phyloP scores from a whole-genome alignment of 805 yeast species.

The Wickerhamomyces hampshirensis region DNA sequence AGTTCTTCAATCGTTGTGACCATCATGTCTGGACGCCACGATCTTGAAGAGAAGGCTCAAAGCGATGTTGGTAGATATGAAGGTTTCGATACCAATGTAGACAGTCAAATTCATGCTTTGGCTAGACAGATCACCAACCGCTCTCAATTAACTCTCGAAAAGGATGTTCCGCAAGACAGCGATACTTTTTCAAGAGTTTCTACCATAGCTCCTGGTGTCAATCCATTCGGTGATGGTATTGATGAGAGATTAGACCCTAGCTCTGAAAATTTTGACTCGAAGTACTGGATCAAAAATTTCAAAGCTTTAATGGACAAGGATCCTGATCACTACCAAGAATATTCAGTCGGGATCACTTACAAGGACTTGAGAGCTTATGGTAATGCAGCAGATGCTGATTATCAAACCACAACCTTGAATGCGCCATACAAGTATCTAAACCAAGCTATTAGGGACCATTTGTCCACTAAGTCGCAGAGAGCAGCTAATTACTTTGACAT shows the following conservation, averaged over 20 bases:
- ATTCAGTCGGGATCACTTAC: constrained; percentile 54
- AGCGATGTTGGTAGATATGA: constrained; percentile 3
- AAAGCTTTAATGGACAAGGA: constrained; percentile 46
- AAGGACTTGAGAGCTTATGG: constrained; percentile 60
- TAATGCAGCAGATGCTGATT: constrained; percentile 53
- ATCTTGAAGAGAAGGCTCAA: too few species aligned
- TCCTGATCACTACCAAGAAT: constrained; percentile 55
- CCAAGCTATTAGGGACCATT: constrained; percentile 10
- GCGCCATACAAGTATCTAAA: constrained; percentile 24
- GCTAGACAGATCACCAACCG: constrained; percentile 28
- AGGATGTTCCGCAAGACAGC: constrained; percentile 1
- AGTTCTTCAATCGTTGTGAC: too few species aligned
- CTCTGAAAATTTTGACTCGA: constrained; percentile 47
- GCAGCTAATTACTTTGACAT: constrained; percentile 35
- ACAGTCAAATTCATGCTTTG: constrained; percentile 3
- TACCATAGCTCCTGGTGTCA: constrained; percentile 33
- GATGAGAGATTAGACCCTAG: constrained; percentile 56
- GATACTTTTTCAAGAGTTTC: constrained; percentile 17
- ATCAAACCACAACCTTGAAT: constrained; percentile 57
- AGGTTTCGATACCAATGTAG: constrained; percentile 1
- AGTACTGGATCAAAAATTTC: constrained; percentile 62
- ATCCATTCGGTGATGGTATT: constrained; percentile 27
- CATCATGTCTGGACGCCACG: constrained; percentile 10
- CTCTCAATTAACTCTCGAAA: constrained; percentile 5
- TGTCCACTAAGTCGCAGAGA: constrained; percentile 18